A percentile compares a stretch with the other conserved stretches of the same genome.
phyloP scores from a whole-genome alignment of 805 yeast species.

The Wickerhamomyces canadensis region DNA sequence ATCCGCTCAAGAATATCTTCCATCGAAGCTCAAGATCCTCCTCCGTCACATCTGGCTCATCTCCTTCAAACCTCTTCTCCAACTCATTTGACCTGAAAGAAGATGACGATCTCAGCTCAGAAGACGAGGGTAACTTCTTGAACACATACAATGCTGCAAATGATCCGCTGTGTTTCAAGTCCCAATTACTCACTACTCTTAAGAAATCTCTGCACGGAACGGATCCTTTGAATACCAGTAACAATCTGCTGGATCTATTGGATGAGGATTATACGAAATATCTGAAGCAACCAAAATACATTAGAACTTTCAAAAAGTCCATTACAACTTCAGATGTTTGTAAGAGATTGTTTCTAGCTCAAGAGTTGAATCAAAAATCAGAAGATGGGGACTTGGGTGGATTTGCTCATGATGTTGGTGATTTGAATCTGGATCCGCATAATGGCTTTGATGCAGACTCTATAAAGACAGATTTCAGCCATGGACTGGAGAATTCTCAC shows the following conservation, averaged over 20 bases:
- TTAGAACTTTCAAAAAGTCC: slow-evolving; percentile 43
- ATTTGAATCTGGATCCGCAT: slow-evolving; percentile 3
- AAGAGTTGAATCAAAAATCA: slow-evolving; percentile 41
- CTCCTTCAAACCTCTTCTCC: neutral
- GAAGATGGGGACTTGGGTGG: neutral
- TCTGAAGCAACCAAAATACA: slow-evolving; percentile 48
- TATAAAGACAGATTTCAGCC: neutral
- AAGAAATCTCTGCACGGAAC: neutral
- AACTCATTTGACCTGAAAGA: neutral
- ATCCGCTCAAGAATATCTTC: neutral
- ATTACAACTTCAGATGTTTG: slow-evolving; percentile 41
- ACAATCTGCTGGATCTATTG: slow-evolving; percentile 13
- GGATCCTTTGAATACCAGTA: neutral
- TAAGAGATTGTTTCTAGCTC: slow-evolving; percentile 56
- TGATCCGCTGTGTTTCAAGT: slow-evolving; percentile 14
- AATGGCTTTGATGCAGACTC: slow-evolving; percentile 3
- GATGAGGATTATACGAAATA: slow-evolving; percentile 36
- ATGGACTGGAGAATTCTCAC: neutral
- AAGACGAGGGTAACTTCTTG: slow-evolving; percentile 14
- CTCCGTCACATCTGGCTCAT: neutral
- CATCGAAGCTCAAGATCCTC: neutral
- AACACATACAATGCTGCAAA: slow-evolving; percentile 12
- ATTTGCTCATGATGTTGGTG: slow-evolving; percentile 1
- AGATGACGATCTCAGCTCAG: slow-evolving; percentile 10
- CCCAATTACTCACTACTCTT: neutral